Conservation (phyloP, 345 rosid genomes). For the Adansonia digitata region DNA sequence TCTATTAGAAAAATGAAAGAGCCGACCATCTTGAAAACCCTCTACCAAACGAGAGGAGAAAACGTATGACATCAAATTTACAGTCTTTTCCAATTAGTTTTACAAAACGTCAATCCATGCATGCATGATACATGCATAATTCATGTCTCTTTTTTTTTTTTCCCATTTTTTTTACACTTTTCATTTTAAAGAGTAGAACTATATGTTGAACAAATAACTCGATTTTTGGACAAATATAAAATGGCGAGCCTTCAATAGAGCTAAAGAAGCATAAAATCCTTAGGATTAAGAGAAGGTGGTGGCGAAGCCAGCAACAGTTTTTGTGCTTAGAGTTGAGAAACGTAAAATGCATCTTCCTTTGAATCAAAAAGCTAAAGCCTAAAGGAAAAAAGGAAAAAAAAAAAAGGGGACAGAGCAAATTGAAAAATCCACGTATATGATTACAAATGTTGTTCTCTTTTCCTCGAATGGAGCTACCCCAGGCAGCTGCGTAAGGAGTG, state of each 20-base stretch:
- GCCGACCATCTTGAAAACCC: constrained; percentile 10
- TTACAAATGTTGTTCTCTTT: background rate
- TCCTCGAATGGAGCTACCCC: background rate
- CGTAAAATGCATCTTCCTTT: too few species aligned
- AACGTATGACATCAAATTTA: background rate
- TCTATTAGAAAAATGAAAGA: background rate
- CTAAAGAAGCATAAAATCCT: constrained; percentile 14
- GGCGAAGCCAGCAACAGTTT: too few species aligned
- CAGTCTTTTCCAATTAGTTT: background rate
- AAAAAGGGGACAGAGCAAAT: background rate
- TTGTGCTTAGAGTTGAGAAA: too few species aligned
- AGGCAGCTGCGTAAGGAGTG: background rate
- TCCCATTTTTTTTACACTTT: too few species aligned
- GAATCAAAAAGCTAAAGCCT: too few species aligned
- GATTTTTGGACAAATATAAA: too few species aligned
- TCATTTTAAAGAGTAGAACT: too few species aligned
- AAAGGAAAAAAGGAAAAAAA: too few species aligned
- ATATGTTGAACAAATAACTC: too few species aligned
- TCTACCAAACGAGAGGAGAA: background rate
- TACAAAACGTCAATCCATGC: too few species aligned
- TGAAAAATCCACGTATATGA: background rate
- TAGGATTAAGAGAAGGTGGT: constrained; percentile 3
- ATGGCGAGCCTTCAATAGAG: constrained; percentile 40
- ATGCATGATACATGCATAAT: too few species aligned
- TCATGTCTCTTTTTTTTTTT: background rate